Base-by-base conservation (phyloP, 768 basidiomycete genomes). In the Leccinellum rugosiceps region DNA sequence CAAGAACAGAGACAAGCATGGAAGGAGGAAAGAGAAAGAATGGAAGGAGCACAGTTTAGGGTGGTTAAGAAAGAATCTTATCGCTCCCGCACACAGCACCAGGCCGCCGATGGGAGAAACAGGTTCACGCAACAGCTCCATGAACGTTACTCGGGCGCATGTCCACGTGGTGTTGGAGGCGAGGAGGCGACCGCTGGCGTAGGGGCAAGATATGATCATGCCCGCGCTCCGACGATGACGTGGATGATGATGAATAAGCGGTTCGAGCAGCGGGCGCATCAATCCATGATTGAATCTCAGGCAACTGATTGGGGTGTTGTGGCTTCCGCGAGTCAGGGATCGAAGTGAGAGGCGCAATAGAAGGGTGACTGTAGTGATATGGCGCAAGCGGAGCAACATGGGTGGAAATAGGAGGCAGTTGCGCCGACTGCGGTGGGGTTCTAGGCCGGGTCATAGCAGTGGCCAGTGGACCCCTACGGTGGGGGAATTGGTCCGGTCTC, bases 401-500 rank as follows among this genome's bases (percentile, higher is more conserved):
- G 34, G 72, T 67, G 34, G 76, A 74, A 61, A 82, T 80, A 62
- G 80, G 80, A 41, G 76, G 79, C 10, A 77, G 70, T 60, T 77
- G 78, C 15, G 66, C 68, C 38, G 65, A 67, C 59, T 76, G 78
- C 57, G 84, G 80, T 19, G 83, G 80, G 3, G 79, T 79, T 63
- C 82, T 78, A 41, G 78, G 76, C 60, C 78, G 77, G 32, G 60
- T 53, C 52, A 84, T 72, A 21, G 79, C 75, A 3, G 77, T 68
- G 10, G 86, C 82, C 32, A 89, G 74, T 0, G 88, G 86, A 0
- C 88, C 88, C 38, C 88, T 80, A 63, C 88, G 88, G 74, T 89
- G 88, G 5, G 88, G 88, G 70, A 90, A 90, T 63, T 89, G 88
- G 60, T 90, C 88, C 0, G 89, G 89, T 43, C 90, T 77, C 10